Conservation (phyloP, 169 alveolate genomes). For the Plasmodium blacklocki region DNA sequence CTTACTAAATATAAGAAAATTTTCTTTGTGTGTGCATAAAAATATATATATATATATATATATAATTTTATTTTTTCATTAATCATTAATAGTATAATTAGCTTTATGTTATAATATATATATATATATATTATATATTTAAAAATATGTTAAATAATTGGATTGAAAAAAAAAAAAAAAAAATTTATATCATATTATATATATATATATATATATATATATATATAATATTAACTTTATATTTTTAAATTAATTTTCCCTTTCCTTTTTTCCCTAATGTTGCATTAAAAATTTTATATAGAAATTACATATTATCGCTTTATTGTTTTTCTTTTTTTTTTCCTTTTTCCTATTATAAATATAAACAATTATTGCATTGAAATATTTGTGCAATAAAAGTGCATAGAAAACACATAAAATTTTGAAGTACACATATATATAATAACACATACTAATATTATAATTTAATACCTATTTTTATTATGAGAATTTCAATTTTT, state of each 20-base stretch:
- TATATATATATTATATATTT: no score
- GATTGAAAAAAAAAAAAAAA: background rate
- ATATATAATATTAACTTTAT: constrained; percentile 8
- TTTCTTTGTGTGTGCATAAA: constrained; percentile 46
- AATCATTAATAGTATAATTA: background rate
- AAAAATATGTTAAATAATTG: no score
- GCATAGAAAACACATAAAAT: constrained; percentile 46
- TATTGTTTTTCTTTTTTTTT: constrained; percentile 27
- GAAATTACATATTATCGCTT: constrained; percentile 22
- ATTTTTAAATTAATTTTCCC: constrained; percentile 3
- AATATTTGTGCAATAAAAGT: constrained; percentile 30
- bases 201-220: background rate
- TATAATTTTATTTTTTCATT: constrained; percentile 1
- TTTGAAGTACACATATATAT: constrained; percentile 25
- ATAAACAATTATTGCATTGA: constrained; percentile 22
- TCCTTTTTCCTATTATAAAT: no score
- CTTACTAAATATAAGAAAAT: constrained; percentile 3
- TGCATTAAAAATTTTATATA: constrained; percentile 16
- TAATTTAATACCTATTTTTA: constrained; percentile 13
- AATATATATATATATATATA: constrained; percentile 12
- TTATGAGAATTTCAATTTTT: constrained; percentile 21
- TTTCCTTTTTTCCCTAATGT: constrained; percentile 30
- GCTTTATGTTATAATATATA: no score
- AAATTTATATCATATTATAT: background rate
- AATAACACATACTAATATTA: background rate